phyloP scores from a whole-genome alignment of 2,329 filamentous ascomycete species.

The Nannizzia gypsea region DNA sequence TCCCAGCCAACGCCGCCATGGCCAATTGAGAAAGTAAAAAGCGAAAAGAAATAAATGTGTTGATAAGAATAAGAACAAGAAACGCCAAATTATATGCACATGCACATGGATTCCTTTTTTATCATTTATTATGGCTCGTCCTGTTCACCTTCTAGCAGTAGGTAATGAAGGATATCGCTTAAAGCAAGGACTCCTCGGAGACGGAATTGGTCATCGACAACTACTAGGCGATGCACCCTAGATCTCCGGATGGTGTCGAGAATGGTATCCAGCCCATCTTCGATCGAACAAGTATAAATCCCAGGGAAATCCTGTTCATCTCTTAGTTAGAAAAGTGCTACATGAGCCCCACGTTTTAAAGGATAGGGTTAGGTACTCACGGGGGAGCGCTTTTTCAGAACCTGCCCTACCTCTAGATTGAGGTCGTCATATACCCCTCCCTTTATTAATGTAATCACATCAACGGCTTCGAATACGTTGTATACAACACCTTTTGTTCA shows the following conservation, averaged over 20 bases:
- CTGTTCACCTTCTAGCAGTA: constrained; percentile 67
- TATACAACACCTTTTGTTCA: constrained; percentile 55
- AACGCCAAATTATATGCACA: constrained; percentile 5
- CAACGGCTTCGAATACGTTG: constrained; percentile 95
- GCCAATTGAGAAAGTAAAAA: neutral
- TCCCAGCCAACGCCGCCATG: neutral
- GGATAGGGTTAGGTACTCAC: constrained; percentile 31
- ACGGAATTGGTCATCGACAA: constrained; percentile 79
- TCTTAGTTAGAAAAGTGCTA: neutral
- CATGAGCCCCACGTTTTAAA: neutral
- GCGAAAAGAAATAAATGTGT: no score
- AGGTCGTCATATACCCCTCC: constrained; percentile 87
- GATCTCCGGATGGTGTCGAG: constrained; percentile 96
- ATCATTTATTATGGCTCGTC: constrained; percentile 33
- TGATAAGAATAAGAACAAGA: neutral
- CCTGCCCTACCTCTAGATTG: constrained; percentile 74
- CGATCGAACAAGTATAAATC: constrained; percentile 88
- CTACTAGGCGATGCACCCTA: constrained; percentile 80
- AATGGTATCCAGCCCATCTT: constrained; percentile 86
- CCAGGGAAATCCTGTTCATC: constrained; percentile 65
- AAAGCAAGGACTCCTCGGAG: constrained; percentile 84
- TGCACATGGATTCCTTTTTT: constrained; percentile 3
- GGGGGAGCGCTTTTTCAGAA: constrained; percentile 71
- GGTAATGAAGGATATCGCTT: constrained; percentile 93
- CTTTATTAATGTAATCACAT: constrained; percentile 93